These are phyloP conservation scores for Nemania bipapillata DNA, from an alignment of 2,329 filamentous ascomycete genomes.

Conservation along the genomic window DNA sequence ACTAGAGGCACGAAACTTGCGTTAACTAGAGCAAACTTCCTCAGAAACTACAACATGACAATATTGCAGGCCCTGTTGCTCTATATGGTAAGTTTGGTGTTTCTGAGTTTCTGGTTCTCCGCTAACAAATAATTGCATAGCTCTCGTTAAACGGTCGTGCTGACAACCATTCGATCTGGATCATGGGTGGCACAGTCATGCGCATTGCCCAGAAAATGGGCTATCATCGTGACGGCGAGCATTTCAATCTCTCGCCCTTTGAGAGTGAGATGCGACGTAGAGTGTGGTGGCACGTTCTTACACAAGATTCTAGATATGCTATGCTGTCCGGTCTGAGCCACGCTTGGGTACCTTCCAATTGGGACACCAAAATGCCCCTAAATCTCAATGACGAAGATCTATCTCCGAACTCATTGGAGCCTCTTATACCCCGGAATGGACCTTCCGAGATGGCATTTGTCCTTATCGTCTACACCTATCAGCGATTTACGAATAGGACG, in stretches of 20 bases:
- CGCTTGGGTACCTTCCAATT: slow-evolving; percentile 37
- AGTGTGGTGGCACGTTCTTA: slow-evolving; percentile 56
- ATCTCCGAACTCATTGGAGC: slow-evolving; percentile 39
- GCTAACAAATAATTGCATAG: slow-evolving; percentile 26
- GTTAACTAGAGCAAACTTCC: slow-evolving; percentile 48
- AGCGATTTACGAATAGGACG: slow-evolving; percentile 29
- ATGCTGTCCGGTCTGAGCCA: slow-evolving; percentile 45
- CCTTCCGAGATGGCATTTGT: slow-evolving; percentile 44
- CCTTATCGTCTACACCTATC: slow-evolving; percentile 36
- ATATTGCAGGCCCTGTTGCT: slow-evolving; percentile 54
- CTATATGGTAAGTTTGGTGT: slow-evolving; percentile 37
- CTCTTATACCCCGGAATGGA: slow-evolving; percentile 33
- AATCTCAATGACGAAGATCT: slow-evolving; percentile 51
- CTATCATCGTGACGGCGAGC: slow-evolving; percentile 54
- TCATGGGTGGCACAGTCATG: slow-evolving; percentile 53
- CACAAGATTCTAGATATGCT: slow-evolving; percentile 48
- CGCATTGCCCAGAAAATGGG: slow-evolving; percentile 58
- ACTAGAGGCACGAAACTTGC: slow-evolving; percentile 39
- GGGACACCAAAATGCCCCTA: slow-evolving; percentile 42
- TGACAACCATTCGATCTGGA: slow-evolving; percentile 46
- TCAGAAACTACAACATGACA: slow-evolving; percentile 49
- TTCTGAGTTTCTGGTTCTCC: not conserved
- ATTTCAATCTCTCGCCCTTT: slow-evolving; percentile 53
- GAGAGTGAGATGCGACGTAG: slow-evolving; percentile 58
- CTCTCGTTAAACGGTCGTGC: slow-evolving; percentile 32